Evolutionary conservation across 805 yeast species (phyloP).

Genomic region (Yamadazyma paraphyllophila): DNA sequence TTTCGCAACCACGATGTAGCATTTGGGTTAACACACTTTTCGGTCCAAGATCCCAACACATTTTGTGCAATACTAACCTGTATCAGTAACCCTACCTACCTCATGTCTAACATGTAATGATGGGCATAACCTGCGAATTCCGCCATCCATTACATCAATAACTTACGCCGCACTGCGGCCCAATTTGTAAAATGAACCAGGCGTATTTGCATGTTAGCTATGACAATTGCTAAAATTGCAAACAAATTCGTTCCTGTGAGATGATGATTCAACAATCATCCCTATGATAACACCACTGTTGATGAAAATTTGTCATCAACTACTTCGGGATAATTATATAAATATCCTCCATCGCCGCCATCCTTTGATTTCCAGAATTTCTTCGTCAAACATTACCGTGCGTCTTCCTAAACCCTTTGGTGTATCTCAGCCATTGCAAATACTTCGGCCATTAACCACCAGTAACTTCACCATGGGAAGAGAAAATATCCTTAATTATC

Average conservation of each 20-base stretch:
- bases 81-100: neutral
- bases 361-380: neutral
- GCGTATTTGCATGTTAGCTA: conserved; percentile 1
- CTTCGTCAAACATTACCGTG: neutral
- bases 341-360: neutral
- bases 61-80: neutral
- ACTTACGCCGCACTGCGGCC: too few species aligned
- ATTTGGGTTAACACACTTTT: neutral
- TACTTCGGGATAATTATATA: neutral
- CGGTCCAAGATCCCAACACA: conserved; percentile 1
- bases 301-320: neutral
- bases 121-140: neutral
- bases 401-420: conserved; percentile 2
- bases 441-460: conserved; percentile 1
- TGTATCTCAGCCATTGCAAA: neutral
- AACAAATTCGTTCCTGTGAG: neutral
- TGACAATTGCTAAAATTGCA: conserved; percentile 1
- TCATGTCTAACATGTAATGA: conserved; percentile 3
- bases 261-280: conserved; percentile 3
- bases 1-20: neutral
- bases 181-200: too few species aligned
- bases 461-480: conserved; percentile 33
- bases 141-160: too few species aligned
- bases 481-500: conserved; percentile 40
- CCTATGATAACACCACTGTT: neutral